These are phyloP conservation scores for California macrophylla DNA, from an alignment of 441 rosid species.

Conservation along the genomic window DNA sequence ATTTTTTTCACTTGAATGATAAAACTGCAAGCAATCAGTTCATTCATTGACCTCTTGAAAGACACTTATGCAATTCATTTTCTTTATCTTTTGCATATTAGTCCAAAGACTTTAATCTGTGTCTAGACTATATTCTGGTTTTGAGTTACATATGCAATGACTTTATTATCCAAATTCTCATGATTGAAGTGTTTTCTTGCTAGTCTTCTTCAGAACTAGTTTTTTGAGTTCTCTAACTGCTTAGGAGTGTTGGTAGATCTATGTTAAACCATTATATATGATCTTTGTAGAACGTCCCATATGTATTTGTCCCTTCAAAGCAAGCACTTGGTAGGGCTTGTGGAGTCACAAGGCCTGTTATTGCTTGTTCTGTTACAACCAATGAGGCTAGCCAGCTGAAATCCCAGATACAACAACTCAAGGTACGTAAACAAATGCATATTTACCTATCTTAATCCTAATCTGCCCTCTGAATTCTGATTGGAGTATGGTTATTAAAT, in stretches of 20 bases:
- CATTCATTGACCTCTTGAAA: too few species aligned
- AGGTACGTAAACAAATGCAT: conserved; percentile 25
- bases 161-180: too few species aligned
- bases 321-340: conserved; percentile 93
- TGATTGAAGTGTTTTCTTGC: too few species aligned
- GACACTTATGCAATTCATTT: too few species aligned
- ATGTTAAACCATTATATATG: not conserved
- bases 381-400: conserved; percentile 30
- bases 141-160: too few species aligned
- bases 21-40: too few species aligned
- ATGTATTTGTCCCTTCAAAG: conserved; percentile 91
- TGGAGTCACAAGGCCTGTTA: conserved; percentile 95
- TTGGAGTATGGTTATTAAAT: not conserved
- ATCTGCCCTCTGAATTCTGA: not conserved
- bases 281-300: conserved; percentile 71
- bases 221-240: not conserved
- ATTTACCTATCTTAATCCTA: not conserved
- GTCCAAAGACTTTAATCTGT: too few species aligned
- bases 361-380: conserved; percentile 77
- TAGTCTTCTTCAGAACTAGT: not conserved
- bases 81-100: too few species aligned
- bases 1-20: too few species aligned
- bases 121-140: too few species aligned
- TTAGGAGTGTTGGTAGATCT: not conserved
- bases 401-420: conserved; percentile 52